These are phyloP conservation scores for Beta corolliflora DNA, from an alignment of 179 eudicot genomes.

Conservation along the genomic window DNA sequence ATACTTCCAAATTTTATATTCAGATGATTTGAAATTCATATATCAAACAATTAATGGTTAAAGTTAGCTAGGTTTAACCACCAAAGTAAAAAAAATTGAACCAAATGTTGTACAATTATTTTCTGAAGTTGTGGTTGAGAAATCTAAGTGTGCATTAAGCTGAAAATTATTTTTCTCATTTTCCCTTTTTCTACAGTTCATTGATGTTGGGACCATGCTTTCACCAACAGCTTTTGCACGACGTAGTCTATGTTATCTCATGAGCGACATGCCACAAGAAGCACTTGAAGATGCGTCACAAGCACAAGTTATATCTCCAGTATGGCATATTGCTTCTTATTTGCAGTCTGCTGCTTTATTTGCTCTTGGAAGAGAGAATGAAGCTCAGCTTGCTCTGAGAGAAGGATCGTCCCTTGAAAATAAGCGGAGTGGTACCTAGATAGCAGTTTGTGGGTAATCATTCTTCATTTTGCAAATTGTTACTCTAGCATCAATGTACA, in stretches of 20 bases:
- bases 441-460: background rate
- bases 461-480: conserved; percentile 2
- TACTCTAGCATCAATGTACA: conserved; percentile 8
- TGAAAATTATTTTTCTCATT: conserved; percentile 10
- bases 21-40: background rate
- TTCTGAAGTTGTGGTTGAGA: background rate
- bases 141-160: background rate
- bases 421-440: conserved; percentile 34
- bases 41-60: background rate
- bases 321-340: conserved; percentile 70
- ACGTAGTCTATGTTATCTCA: conserved; percentile 67
- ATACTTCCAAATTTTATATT: too few relatives aligned
- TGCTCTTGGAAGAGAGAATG: conserved; percentile 60
- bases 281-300: conserved; percentile 68
- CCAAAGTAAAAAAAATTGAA: background rate
- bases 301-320: conserved; percentile 69
- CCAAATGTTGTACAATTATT: background rate
- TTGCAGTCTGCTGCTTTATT: conserved; percentile 66
- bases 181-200: conserved; percentile 44
- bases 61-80: background rate
- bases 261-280: conserved; percentile 67
- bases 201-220: conserved; percentile 72
- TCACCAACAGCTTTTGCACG: conserved; percentile 77
- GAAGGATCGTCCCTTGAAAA: conserved; percentile 65
- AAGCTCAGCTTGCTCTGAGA: conserved; percentile 69